Evolutionary conservation across 2,329 filamentous ascomycete species (phyloP).

Genomic region (Colletotrichum sp.): DNA sequence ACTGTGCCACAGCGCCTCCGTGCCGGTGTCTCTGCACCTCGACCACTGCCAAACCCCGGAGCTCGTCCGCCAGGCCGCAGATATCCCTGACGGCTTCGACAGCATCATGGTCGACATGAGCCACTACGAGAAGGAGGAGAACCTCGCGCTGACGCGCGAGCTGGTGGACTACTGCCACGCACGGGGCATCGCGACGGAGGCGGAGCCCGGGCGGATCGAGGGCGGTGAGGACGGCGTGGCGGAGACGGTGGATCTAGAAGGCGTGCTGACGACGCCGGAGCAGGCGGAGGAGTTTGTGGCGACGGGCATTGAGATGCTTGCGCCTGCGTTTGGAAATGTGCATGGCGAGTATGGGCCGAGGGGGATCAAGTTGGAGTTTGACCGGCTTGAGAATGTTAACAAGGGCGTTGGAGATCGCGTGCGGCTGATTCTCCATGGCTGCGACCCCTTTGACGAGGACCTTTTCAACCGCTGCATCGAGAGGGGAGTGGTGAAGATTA

Average conservation of each 20-base stretch:
- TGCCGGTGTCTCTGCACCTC: constrained; percentile 69
- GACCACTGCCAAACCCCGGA: constrained; percentile 67
- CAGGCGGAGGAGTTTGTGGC: constrained; percentile 73
- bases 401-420: neutral
- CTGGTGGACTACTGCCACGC: constrained; percentile 66
- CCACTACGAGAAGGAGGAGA: constrained; percentile 74
- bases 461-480: constrained; percentile 56
- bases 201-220: constrained; percentile 72
- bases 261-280: constrained; percentile 67
- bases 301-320: constrained; percentile 76
- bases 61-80: constrained; percentile 62
- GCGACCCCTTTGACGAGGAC: constrained; percentile 56
- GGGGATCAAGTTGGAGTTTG: constrained; percentile 66
- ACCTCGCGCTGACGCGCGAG: constrained; percentile 66
- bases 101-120: constrained; percentile 81
- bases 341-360: constrained; percentile 74
- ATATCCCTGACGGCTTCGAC: constrained; percentile 62
- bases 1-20: constrained; percentile 59
- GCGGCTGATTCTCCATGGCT: constrained; percentile 56
- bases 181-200: constrained; percentile 70
- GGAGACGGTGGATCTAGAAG: constrained; percentile 55
- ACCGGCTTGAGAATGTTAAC: constrained; percentile 26
- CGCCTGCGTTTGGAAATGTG: constrained; percentile 78
- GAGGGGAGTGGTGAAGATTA: constrained; percentile 58
- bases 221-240: constrained; percentile 69